These are phyloP conservation scores for Oehlia diaphana DNA, from an alignment of 192 early-diverging fungal species.

Conservation along the genomic window DNA sequence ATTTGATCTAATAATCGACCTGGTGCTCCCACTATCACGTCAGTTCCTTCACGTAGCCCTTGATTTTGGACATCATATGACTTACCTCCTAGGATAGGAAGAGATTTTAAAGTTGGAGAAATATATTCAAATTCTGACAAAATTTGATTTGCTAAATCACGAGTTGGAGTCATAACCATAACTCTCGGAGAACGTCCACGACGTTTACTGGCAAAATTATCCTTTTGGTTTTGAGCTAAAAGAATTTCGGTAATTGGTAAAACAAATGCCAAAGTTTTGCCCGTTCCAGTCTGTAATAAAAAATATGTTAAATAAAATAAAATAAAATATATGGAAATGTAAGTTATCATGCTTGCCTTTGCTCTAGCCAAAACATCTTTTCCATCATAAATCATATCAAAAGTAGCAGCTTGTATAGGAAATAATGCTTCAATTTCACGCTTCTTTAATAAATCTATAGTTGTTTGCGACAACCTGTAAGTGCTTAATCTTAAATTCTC, in stretches of 20 bases:
- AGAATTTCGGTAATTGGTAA: conserved; percentile 76
- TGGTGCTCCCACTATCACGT: conserved; percentile 81
- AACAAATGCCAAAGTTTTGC: conserved; percentile 79
- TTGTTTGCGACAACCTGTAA: conserved; percentile 66
- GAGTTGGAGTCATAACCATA: conserved; percentile 73
- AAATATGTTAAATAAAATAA: conserved; percentile 6
- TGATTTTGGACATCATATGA: conserved; percentile 85
- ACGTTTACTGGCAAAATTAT: conserved; percentile 16
- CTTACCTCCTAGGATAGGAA: conserved; percentile 88
- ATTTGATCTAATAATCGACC: conserved; percentile 83
- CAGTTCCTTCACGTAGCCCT: conserved; percentile 70
- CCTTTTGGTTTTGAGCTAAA: conserved; percentile 37
- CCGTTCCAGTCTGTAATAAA: conserved; percentile 64
- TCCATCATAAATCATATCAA: conserved; percentile 69
- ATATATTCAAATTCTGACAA: conserved; percentile 75
- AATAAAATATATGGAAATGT: neutral
- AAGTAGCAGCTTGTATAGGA: conserved; percentile 92
- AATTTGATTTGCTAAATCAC: conserved; percentile 89
- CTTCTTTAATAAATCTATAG: conserved; percentile 64
- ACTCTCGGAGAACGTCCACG: conserved; percentile 55
- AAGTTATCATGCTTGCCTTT: conserved; percentile 24
- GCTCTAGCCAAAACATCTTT: conserved; percentile 74
- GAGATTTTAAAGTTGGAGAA: conserved; percentile 58
- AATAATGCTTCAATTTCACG: conserved; percentile 84
- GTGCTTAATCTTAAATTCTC: conserved; percentile 57